Evolutionary conservation across 2,329 filamentous ascomycete genomes (phyloP).

Genomic region (Ramularia collo-cygni): DNA sequence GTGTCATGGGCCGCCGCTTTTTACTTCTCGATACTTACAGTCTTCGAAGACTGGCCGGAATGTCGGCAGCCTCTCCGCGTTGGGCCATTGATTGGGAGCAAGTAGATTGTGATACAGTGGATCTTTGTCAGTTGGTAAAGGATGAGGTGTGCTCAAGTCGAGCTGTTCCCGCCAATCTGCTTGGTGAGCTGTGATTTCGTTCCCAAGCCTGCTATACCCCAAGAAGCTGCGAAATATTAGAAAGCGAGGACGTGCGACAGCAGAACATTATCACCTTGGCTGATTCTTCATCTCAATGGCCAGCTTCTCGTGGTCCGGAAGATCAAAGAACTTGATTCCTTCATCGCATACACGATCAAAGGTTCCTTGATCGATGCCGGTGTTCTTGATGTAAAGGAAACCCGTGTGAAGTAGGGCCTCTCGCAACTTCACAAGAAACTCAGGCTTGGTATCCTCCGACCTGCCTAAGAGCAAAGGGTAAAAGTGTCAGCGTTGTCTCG

Average conservation of each 20-base stretch:
- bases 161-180: conserved; percentile 81
- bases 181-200: conserved; percentile 62
- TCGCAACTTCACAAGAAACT: conserved; percentile 64
- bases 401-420: conserved; percentile 78
- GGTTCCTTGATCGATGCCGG: conserved; percentile 61
- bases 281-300: conserved; percentile 46
- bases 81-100: conserved; percentile 75
- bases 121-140: conserved; percentile 53
- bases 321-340: conserved; percentile 68
- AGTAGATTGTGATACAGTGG: conserved; percentile 70
- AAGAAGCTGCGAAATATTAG: conserved; percentile 36
- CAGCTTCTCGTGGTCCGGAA: conserved; percentile 70
- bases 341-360: conserved; percentile 59
- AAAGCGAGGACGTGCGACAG: conserved; percentile 10
- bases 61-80: conserved; percentile 51
- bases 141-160: conserved; percentile 74
- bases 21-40: too few species aligned
- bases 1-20: too few species aligned
- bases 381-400: conserved; percentile 78
- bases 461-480: too few species aligned
- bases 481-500: too few species aligned
- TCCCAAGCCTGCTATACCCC: conserved; percentile 40
- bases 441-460: conserved; percentile 59
- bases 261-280: conserved; percentile 25
- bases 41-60: conserved; percentile 65